phyloP scores from a whole-genome alignment of 2,329 filamentous ascomycete genomes.

The Sclerotinia spermophila region DNA sequence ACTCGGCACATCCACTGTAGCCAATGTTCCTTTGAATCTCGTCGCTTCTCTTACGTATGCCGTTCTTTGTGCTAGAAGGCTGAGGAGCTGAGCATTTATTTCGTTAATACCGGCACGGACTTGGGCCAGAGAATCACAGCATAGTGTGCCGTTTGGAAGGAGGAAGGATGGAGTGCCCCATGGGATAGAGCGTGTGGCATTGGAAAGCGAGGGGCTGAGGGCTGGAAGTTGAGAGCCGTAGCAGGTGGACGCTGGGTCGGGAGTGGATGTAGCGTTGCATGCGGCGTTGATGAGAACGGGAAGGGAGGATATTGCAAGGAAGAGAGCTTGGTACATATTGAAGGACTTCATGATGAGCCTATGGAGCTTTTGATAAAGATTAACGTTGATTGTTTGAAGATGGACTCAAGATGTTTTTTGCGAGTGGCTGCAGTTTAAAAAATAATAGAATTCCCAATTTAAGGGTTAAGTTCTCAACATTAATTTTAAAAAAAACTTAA shows the following conservation, averaged over 20 bases:
- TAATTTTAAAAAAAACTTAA: too few relatives aligned
- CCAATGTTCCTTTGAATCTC: slow-evolving; percentile 23
- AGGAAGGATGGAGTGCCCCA: slow-evolving; percentile 21
- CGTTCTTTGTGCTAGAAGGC: slow-evolving; percentile 20
- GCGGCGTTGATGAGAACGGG: too few relatives aligned
- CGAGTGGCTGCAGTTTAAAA: too few relatives aligned
- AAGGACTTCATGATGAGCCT: not conserved
- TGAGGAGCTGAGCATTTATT: slow-evolving; percentile 19
- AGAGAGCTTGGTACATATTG: not conserved
- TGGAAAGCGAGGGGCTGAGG: not conserved
- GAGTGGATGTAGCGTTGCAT: not conserved
- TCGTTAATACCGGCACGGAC: slow-evolving; percentile 23
- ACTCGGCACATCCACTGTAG: slow-evolving; percentile 21
- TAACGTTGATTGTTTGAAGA: not conserved
- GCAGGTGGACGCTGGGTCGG: slow-evolving; percentile 16
- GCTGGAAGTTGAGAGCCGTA: slow-evolving; percentile 17
- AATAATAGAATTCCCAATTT: too few relatives aligned
- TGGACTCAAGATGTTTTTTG: not conserved
- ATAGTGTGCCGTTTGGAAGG: slow-evolving; percentile 22
- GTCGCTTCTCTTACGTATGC: slow-evolving; percentile 26
- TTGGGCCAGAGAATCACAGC: slow-evolving; percentile 22
- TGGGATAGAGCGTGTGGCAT: slow-evolving; percentile 17
- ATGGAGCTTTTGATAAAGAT: not conserved
- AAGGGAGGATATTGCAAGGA: not conserved
- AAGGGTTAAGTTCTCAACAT: too few relatives aligned